Base-by-base conservation (phyloP, 805 yeast species). In the Saccharomycopsis malanga region DNA sequence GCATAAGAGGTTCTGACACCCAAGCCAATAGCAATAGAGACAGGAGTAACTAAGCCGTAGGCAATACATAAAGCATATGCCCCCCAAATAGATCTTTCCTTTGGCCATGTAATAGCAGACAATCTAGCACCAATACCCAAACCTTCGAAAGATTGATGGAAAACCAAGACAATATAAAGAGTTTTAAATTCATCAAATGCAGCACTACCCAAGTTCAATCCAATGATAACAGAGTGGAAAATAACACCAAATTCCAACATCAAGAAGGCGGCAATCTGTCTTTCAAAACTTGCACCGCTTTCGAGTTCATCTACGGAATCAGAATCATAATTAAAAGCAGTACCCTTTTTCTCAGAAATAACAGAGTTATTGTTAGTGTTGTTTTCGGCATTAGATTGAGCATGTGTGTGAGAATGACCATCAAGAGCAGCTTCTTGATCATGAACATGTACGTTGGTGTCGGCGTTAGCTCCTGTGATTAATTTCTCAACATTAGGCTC, bases 91-190 rank as follows among this genome's bases (percentile, higher is more conserved):
- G 62, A 67, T 17, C 52, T 32, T n/a, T 9, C 17, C 20, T 56
- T 50, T 6, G 83, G 82, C 76, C 81, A 81, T 2, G 70, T 66
- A 17, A 79, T 75, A 32, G 71, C 70, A 1, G 84, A 77, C 41
- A 81, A 63, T 60, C 93, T 73, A 9, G 89, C 71, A 27, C 91
- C 89, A 53, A 83, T 70, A 56, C 91, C 91, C 45, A 83, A 70
- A 53, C 91, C 91, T 67, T 83, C 91, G 58, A 83, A 84, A 58
- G 79, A 70, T 63, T 83, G 91, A 63, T 83, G 91, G 71, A 83
- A 83, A 4, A 80, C 76, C 35, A 77, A 53, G 6, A 83, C 91
- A 42, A 79, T 68, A 58, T 79, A 83, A 39, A 83, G 67, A 4
- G 84, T 72, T 38, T 65, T 68, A 60, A 81, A 83, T 57, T 81